phyloP scores from a whole-genome alignment of 140 eudicot species.

The Ambrosia hybrid region DNA sequence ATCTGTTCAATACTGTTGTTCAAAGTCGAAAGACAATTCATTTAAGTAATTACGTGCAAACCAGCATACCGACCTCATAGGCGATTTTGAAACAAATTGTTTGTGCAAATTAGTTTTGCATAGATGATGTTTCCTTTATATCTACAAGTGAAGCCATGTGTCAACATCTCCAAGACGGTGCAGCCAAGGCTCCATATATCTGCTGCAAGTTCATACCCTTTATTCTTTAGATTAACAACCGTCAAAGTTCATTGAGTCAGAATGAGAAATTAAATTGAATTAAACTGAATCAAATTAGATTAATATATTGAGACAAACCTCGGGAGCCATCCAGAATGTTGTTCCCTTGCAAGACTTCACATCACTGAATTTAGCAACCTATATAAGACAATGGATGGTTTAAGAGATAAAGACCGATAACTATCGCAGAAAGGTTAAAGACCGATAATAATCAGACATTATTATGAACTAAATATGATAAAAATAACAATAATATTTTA shows the following conservation, averaged over 20 bases:
- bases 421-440: neutral
- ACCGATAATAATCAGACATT: too few species aligned
- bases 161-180: slow-evolving; percentile 92
- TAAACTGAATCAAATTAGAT: too few species aligned
- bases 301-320: slow-evolving; percentile 53
- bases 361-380: slow-evolving; percentile 82
- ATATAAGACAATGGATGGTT: slow-evolving; percentile 22
- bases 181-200: slow-evolving; percentile 99
- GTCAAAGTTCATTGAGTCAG: slow-evolving; percentile 27
- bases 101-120: too few species aligned
- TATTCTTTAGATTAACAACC: slow-evolving; percentile 64
- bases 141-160: too few species aligned
- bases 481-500: too few species aligned
- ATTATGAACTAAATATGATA: too few species aligned
- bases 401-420: slow-evolving; percentile 16
- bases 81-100: too few species aligned
- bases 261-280: neutral
- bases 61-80: too few species aligned
- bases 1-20: too few species aligned
- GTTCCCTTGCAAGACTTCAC: slow-evolving; percentile 89
- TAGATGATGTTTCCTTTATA: too few species aligned
- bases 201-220: slow-evolving; percentile 90
- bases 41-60: too few species aligned
- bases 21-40: too few species aligned
- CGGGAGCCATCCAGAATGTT: slow-evolving; percentile 98